These are phyloP conservation scores for Meyerozyma carpophila DNA, from an alignment of 1,139 yeast species.

Conservation along the genomic window DNA sequence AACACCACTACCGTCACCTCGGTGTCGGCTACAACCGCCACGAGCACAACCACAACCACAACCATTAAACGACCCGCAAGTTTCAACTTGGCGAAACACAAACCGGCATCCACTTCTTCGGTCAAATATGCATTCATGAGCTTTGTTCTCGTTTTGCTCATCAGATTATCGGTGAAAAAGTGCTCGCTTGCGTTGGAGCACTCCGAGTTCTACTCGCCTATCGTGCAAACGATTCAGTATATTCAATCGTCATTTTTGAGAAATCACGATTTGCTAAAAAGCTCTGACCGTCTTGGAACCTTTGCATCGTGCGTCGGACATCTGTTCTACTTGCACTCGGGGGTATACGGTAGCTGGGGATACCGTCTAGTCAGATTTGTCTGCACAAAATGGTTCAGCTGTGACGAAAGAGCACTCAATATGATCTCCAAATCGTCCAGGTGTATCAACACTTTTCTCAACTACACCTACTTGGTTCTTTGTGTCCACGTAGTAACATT, in stretches of 20 bases:
- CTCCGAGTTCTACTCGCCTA: constrained; percentile 5
- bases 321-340: not conserved
- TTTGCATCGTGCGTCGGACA: constrained; percentile 1
- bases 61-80: constrained; percentile 6
- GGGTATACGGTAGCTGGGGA: not conserved
- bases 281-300: constrained; percentile 8
- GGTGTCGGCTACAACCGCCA: constrained; percentile 14
- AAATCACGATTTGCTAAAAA: not conserved
- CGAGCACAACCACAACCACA: constrained; percentile 10
- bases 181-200: not conserved
- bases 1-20: constrained; percentile 17
- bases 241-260: not conserved
- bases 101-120: not conserved
- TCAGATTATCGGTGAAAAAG: not conserved
- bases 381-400: constrained; percentile 5
- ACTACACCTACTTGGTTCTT: constrained; percentile 31
- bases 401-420: constrained; percentile 5
- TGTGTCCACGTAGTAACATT: constrained; percentile 40
- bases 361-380: not conserved
- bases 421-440: constrained; percentile 3
- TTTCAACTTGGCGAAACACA: not conserved
- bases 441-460: constrained; percentile 15
- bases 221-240: constrained; percentile 10
- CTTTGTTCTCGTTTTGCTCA: not conserved
- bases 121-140: constrained; percentile 8